A percentile compares a stretch with the other conserved stretches of the same genome.
Conservation (phyloP, 2,329 filamentous ascomycete genomes). For the Bertia moriformis region DNA sequence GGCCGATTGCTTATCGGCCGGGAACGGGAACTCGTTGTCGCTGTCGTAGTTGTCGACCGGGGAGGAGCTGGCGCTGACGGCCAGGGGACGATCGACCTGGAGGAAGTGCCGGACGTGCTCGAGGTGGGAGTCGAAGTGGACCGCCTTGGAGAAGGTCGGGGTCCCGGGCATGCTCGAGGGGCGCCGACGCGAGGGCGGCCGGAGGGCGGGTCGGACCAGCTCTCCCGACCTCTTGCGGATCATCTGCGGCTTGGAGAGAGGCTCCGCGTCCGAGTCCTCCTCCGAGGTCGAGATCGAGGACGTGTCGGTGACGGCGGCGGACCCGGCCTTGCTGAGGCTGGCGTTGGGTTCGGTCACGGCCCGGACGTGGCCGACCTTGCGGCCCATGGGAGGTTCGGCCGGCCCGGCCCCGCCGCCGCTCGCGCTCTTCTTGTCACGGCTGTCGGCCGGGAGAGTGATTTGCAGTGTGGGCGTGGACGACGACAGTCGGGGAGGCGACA, state of each 20-base stretch:
- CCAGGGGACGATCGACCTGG: slow-evolving; percentile 84
- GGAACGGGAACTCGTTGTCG: slow-evolving; percentile 81
- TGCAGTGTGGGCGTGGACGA: not conserved
- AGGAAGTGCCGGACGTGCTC: slow-evolving; percentile 94
- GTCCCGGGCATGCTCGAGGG: slow-evolving; percentile 97
- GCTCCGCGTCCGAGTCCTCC: slow-evolving; percentile 47
- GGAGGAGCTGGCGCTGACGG: slow-evolving; percentile 86
- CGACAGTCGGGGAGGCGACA: slow-evolving; percentile 16
- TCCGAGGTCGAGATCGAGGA: slow-evolving; percentile 35
- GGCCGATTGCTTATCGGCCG: slow-evolving; percentile 26
- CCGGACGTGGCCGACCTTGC: slow-evolving; percentile 12
- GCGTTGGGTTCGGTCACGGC: slow-evolving; percentile 16
- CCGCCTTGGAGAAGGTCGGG: slow-evolving; percentile 85
- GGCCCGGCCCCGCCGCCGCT: too few species aligned
- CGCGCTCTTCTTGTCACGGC: not conserved
- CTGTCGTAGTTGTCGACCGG: slow-evolving; percentile 79
- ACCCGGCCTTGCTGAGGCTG: slow-evolving; percentile 33
- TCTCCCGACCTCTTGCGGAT: slow-evolving; percentile 97
- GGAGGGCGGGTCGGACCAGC: slow-evolving; percentile 79
- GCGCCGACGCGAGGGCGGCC: slow-evolving; percentile 55
- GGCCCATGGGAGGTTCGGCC: too few species aligned
- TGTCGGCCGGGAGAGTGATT: slow-evolving; percentile 5
- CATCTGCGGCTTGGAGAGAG: slow-evolving; percentile 66
- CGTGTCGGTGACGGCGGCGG: slow-evolving; percentile 35
- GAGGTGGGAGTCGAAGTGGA: slow-evolving; percentile 95